Conservation (phyloP, 805 yeast genomes). For the Wickerhamiella nectarea region DNA sequence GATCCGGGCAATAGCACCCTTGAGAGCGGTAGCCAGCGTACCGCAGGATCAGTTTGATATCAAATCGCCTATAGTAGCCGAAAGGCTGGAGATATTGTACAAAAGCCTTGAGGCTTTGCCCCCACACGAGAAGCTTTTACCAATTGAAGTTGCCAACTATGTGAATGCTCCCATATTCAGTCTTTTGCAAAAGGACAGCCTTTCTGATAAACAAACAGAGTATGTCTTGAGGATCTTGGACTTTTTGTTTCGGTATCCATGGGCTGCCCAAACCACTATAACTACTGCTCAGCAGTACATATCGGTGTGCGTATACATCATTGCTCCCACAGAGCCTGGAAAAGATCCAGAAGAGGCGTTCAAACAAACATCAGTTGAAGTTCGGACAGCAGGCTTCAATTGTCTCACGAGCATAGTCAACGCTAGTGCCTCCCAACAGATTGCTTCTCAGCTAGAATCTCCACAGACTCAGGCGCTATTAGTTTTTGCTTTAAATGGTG, state of each 20-base stretch:
- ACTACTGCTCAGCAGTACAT: slow-evolving; percentile 19
- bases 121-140: neutral
- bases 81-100: neutral
- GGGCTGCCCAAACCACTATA: slow-evolving; percentile 13
- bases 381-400: slow-evolving; percentile 20
- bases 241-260: slow-evolving; percentile 26
- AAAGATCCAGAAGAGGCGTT: slow-evolving; percentile 11
- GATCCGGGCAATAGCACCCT: neutral
- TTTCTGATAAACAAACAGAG: slow-evolving; percentile 36
- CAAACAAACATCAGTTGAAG: slow-evolving; percentile 14
- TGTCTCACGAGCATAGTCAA: slow-evolving; percentile 17
- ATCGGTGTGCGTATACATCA: slow-evolving; percentile 19
- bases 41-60: slow-evolving; percentile 17
- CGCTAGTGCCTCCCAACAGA: slow-evolving; percentile 12
- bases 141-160: slow-evolving; percentile 37
- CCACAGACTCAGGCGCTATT: slow-evolving; percentile 14
- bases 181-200: slow-evolving; percentile 34
- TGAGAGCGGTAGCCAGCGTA: neutral
- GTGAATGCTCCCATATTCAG: slow-evolving; percentile 47
- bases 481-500: neutral
- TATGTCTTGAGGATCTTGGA: slow-evolving; percentile 33
- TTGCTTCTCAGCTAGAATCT: slow-evolving; percentile 10
- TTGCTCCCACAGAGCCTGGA: slow-evolving; percentile 16
- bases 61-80: slow-evolving; percentile 22
- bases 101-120: neutral